Evolutionary conservation across 2,329 filamentous ascomycete species (phyloP).

Genomic region (Esteya vermicola): DNA sequence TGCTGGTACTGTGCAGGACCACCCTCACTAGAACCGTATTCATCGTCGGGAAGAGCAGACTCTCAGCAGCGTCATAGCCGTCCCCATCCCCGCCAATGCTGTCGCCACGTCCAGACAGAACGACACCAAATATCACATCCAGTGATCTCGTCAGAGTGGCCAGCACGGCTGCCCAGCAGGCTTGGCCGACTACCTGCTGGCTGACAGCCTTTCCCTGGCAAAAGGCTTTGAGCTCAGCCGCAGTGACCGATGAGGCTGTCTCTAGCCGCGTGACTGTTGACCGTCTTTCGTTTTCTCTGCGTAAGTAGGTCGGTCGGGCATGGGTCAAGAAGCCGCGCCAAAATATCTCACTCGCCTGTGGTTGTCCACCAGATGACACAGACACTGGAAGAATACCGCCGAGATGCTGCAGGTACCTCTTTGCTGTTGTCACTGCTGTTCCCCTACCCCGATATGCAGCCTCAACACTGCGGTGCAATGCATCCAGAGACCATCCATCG

Average conservation of each 20-base stretch:
- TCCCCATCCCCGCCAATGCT: no score
- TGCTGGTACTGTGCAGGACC: conserved; percentile 57
- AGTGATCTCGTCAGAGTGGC: conserved; percentile 47
- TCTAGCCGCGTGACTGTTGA: conserved; percentile 26
- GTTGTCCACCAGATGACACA: no score
- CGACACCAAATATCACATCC: conserved; percentile 69
- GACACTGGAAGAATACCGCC: conserved; percentile 33
- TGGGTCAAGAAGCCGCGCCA: conserved; percentile 57
- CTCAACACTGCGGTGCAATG: conserved; percentile 59
- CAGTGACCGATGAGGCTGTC: conserved; percentile 24
- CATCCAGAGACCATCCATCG: conserved; percentile 68
- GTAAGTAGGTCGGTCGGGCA: conserved; percentile 23
- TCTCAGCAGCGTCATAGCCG: conserved; percentile 46
- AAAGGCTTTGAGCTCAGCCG: conserved; percentile 34
- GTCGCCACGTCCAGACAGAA: conserved; percentile 77
- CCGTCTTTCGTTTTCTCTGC: no score
- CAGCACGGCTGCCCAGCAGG: conserved; percentile 60
- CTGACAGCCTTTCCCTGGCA: conserved; percentile 57
- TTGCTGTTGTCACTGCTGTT: conserved; percentile 6
- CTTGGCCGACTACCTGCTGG: conserved; percentile 61
- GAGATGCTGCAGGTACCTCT: conserved; percentile 20
- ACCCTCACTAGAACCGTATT: conserved; percentile 70
- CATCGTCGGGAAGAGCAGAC: conserved; percentile 85
- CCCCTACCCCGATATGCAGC: conserved; percentile 42
- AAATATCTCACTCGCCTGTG: conserved; percentile 42